Evolutionary conservation across 2,329 filamentous ascomycete genomes (phyloP).

Genomic region (Aspergillus viridinutans): DNA sequence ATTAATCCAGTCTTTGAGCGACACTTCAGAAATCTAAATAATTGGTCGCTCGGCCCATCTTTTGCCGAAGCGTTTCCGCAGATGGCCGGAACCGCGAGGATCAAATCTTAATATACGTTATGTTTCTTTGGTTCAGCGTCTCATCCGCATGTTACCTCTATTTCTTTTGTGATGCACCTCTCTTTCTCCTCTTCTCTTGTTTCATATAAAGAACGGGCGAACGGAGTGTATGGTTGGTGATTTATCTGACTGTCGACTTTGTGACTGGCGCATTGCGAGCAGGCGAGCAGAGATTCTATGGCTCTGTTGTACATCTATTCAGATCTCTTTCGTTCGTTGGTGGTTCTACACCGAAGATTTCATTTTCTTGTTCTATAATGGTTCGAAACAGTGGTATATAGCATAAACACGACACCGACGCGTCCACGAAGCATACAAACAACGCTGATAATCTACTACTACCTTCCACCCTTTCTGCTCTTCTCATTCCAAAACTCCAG

Average conservation of each 20-base stretch:
- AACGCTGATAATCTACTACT: neutral
- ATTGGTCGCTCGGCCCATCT: conserved; percentile 72
- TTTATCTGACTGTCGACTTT: neutral
- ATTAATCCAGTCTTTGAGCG: conserved; percentile 85
- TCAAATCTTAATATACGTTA: conserved; percentile 21
- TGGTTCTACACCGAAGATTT: neutral
- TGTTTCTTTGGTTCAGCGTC: neutral
- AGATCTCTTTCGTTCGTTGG: neutral
- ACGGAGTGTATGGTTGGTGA: neutral
- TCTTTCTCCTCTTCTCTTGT: neutral
- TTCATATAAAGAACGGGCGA: neutral
- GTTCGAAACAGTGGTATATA: neutral
- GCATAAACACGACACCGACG: neutral
- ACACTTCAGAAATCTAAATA: conserved; percentile 68
- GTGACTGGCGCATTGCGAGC: neutral
- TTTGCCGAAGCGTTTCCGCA: conserved; percentile 65
- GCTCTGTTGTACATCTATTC: neutral
- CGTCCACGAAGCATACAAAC: too few relatives aligned
- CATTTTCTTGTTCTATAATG: neutral
- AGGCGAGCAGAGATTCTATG: neutral
- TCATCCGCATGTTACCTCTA: too few relatives aligned
- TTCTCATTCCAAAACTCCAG: conserved; percentile 39
- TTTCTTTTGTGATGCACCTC: neutral
- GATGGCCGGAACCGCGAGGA: conserved; percentile 42
- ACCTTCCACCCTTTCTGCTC: conserved; percentile 22